These are phyloP conservation scores for Trichoderma atrobrunneum DNA, from an alignment of 2,329 filamentous ascomycete genomes.

Conservation along the genomic window DNA sequence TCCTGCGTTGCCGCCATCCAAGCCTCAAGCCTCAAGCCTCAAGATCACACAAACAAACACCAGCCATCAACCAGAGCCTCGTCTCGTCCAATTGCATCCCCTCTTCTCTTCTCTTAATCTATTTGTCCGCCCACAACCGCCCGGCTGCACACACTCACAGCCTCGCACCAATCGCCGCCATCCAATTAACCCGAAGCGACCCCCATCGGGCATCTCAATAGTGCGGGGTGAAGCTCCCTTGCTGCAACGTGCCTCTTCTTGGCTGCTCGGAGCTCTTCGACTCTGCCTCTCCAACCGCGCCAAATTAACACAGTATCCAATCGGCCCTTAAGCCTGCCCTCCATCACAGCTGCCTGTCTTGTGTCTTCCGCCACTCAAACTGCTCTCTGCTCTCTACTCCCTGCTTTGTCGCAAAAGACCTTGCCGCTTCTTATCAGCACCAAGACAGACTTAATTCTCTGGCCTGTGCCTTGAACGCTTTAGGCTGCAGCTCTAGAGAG, in stretches of 20 bases:
- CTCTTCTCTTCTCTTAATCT: neutral
- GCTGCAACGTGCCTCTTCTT: slow-evolving; percentile 22
- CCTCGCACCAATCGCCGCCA: neutral
- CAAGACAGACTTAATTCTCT: neutral
- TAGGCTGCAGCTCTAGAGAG: neutral
- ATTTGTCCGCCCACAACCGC: neutral
- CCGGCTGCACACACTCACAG: neutral
- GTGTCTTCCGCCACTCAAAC: slow-evolving; percentile 6
- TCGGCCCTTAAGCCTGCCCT: slow-evolving; percentile 32
- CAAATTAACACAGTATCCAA: slow-evolving; percentile 26
- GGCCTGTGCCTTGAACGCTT: neutral
- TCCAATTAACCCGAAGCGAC: neutral
- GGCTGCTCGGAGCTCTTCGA: neutral
- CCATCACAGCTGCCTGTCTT: slow-evolving; percentile 22
- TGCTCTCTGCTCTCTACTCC: slow-evolving; percentile 17
- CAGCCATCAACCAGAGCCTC: neutral
- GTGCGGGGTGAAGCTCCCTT: slow-evolving; percentile 27
- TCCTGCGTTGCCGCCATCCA: neutral
- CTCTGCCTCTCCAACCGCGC: neutral
- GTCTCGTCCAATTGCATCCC: neutral
- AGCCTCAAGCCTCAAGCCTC: neutral
- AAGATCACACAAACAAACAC: neutral
- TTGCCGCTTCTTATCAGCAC: neutral
- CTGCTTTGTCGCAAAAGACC: neutral
- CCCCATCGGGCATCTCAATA: slow-evolving; percentile 16